Conservation (phyloP, 1,284 basidiomycete species). For the Cutaneotrichosporon spelunceum region DNA sequence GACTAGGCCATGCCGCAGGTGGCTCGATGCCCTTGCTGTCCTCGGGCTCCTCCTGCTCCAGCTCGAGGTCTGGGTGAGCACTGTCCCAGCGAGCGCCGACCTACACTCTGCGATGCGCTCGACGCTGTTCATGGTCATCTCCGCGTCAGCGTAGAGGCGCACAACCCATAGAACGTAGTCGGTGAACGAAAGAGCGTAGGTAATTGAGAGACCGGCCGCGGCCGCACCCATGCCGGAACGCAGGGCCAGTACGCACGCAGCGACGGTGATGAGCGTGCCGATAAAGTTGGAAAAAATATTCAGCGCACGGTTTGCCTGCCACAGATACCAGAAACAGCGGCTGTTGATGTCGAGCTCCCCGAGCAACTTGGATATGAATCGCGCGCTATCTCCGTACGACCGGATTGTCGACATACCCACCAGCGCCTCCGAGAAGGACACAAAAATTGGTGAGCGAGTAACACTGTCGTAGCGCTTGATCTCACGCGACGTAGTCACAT, state of each 20-base stretch:
- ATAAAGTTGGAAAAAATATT: slow-evolving; percentile 53
- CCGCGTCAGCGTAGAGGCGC: slow-evolving; percentile 52
- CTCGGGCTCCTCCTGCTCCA: slow-evolving; percentile 54
- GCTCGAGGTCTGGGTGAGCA: slow-evolving; percentile 44
- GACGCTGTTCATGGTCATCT: slow-evolving; percentile 53
- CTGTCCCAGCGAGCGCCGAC: slow-evolving; percentile 9
- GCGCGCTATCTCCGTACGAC: slow-evolving; percentile 55
- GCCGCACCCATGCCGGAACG: slow-evolving; percentile 50
- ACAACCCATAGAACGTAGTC: slow-evolving; percentile 55
- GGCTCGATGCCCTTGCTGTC: slow-evolving; percentile 51
- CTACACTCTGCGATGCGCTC: slow-evolving; percentile 56
- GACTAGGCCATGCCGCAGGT: slow-evolving; percentile 55
- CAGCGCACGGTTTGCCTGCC: slow-evolving; percentile 54
- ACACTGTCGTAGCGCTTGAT: slow-evolving; percentile 58
- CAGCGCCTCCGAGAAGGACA: slow-evolving; percentile 54
- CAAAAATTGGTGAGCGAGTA: slow-evolving; percentile 58
- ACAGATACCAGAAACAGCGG: slow-evolving; percentile 49
- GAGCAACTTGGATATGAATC: slow-evolving; percentile 54
- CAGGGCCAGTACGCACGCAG: slow-evolving; percentile 53
- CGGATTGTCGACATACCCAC: slow-evolving; percentile 56
- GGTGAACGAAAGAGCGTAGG: slow-evolving; percentile 51
- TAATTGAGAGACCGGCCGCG: slow-evolving; percentile 43
- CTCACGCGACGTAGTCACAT: slow-evolving; percentile 55
- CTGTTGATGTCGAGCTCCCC: slow-evolving; percentile 54
- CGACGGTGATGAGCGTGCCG: slow-evolving; percentile 53